Evolutionary conservation across 495 filamentous ascomycete genomes (phyloP), one percentile per base, ranked within the genome.

Genomic region (Tricharina praecox): DNA sequence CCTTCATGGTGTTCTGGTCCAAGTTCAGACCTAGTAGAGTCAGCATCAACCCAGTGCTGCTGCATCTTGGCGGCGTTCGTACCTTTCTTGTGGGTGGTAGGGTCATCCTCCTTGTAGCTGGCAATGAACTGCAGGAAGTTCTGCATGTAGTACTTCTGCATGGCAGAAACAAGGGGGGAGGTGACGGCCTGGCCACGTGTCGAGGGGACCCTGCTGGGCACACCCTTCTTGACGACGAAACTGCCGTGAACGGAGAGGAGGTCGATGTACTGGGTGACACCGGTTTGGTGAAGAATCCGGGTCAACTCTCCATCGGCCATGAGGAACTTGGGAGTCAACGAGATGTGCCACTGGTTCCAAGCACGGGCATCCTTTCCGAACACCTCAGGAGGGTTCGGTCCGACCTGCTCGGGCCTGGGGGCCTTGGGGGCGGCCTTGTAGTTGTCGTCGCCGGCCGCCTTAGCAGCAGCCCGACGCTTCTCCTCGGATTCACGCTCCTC

Each of bases 261-360:
- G 59, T 96, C 90, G 49, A 96, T 81, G 67, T 96, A 97, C 64
- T 85, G 70, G 50, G 90, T 97, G 48, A 97, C 90, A 60, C 95
- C 86, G 61, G 90, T 96, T 35, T 60, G 60, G 41, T 61, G 58
- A 21, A 61, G 53, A 15, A 60, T 18, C 65, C 95, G 96, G 51
- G 90, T 99, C 63, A 99, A 72, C 68, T 99, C 86, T 62, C 90
- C 90, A 58, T 93, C 93, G 16, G 90, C 83, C 86, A 99, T 96
- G 62, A 99, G 71, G 44, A 99, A 75, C 72, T 99, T 99, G 50
- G 90, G 88, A 37, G 96, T 85, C 53, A 99, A 72, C 61, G 96
- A 92, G 65, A 99, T 88, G 69, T 95, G 96, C 90, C 90, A 99
- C 73, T 99, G 90, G 70, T 99, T 95, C 64, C 58, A 80, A 69